phyloP scores from a whole-genome alignment of 371 early-diverging fungal genomes.

The Actinomortierella ambigua region DNA sequence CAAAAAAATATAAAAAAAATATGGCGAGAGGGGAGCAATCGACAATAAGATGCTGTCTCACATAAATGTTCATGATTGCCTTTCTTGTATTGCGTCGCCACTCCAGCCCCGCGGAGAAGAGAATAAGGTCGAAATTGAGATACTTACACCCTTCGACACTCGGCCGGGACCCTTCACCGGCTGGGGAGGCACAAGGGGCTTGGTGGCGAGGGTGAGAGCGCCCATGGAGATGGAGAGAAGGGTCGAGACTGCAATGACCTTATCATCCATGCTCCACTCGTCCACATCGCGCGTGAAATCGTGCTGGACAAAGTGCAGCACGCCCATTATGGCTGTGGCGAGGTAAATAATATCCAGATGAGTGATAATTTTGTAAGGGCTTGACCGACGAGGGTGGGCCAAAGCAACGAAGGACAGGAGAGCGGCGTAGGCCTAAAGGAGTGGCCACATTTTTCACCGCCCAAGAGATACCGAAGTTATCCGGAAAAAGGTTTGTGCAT shows the following conservation, averaged over 20 bases:
- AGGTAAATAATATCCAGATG: constrained; percentile 46
- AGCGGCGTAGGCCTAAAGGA: constrained; percentile 27
- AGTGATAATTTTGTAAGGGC: constrained; percentile 32
- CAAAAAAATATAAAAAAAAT: neutral
- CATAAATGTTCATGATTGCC: too few species aligned
- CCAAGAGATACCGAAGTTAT: too few species aligned
- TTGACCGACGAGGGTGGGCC: constrained; percentile 39
- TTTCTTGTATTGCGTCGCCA: too few species aligned
- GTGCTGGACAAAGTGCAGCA: constrained; percentile 23
- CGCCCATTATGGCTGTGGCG: constrained; percentile 29
- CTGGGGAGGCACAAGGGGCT: constrained; percentile 42
- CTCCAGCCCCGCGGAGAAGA: too few species aligned
- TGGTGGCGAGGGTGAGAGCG: constrained; percentile 32
- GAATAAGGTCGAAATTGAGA: too few species aligned
- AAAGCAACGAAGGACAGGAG: constrained; percentile 40
- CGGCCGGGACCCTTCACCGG: constrained; percentile 35
- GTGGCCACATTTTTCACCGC: too few species aligned
- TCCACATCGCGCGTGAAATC: constrained; percentile 40
- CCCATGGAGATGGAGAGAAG: constrained; percentile 26
- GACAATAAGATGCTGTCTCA: neutral
- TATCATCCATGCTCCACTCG: constrained; percentile 40
- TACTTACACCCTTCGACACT: constrained; percentile 38
- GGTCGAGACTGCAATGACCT: constrained; percentile 31
- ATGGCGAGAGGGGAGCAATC: neutral
- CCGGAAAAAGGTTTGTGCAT: neutral